Evolutionary conservation across 768 basidiomycete genomes (phyloP), one percentile per base, ranked within the genome.

Genomic region (Boletus reticulatus): DNA sequence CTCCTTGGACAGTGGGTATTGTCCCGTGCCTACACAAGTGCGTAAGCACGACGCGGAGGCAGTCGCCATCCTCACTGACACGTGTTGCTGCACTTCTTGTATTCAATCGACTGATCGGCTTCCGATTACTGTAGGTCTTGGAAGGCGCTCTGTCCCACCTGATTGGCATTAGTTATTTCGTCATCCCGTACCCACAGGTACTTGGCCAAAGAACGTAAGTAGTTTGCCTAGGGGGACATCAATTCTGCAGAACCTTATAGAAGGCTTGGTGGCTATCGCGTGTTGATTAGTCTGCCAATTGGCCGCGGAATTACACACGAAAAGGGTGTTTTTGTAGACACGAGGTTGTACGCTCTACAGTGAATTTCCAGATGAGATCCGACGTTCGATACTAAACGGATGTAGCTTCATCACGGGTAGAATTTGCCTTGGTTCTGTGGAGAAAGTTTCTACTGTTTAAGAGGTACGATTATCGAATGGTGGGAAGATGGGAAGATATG

Each of bases 271-370:
- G 39, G 54, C 34, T 55, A 49, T 54, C 61, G 54, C 55, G 48
- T 62, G 62, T 63, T 54, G 24, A 31, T 43, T 46, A 52, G 47
- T 51, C 41, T 48, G n/a, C 39, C 34, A 48, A 17, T 39, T 62
- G 37, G 19, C 65, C 65, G 67, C 67, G 61, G 67, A 53, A 67
- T 67, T 56, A 45, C 59, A 55, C 60, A 60, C 60, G 48, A 29
- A 31, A 42, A 57, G 43, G 27, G 38, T 54, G 45, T 61, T 44
- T 43, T 45, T 37, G 44, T 24, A 44, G 43, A 51, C 61, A 64
- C 39, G 62, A 54, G 55, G 50, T 36, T 36, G 29, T 41, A 36
- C 13, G 29, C 37, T 52, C 32, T 53, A 57, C 55, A 43, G 49
- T 48, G 37, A 53, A 19, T 56, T 38, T 59, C 38, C 24, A 45